These are phyloP conservation scores for Gossypium davidsonii DNA, from an alignment of 441 rosid species.

Conservation along the genomic window DNA sequence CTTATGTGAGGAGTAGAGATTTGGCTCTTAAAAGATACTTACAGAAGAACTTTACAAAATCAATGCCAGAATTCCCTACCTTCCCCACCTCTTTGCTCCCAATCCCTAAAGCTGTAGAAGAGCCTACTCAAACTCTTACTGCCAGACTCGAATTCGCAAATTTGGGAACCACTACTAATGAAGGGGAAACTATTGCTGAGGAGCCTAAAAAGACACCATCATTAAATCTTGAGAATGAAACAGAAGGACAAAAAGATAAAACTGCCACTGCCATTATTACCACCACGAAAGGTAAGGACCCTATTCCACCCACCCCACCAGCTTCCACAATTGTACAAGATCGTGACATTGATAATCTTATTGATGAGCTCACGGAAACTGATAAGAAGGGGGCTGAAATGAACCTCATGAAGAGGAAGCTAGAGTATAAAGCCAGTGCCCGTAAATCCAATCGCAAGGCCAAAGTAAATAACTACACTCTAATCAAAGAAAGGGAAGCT, in stretches of 20 bases:
- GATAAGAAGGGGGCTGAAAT: too few relatives aligned
- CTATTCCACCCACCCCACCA: neutral
- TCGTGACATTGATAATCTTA: neutral
- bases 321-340: neutral
- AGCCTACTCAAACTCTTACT: too few relatives aligned
- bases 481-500: too few relatives aligned
- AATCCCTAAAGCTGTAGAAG: too few relatives aligned
- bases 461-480: too few relatives aligned
- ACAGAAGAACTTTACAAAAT: neutral
- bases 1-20: too few relatives aligned
- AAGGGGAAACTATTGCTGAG: neutral
- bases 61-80: neutral
- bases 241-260: neutral
- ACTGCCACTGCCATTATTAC: neutral
- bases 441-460: too few relatives aligned
- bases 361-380: neutral
- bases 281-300: neutral
- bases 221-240: too few relatives aligned
- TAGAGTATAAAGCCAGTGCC: too few relatives aligned
- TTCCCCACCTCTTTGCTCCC: neutral
- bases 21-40: too few relatives aligned
- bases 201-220: neutral
- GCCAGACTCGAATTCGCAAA: too few relatives aligned
- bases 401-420: too few relatives aligned
- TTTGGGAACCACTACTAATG: neutral